These are phyloP conservation scores for Aspergillus latus DNA, from an alignment of 2,329 filamentous ascomycete species.

Conservation along the genomic window DNA sequence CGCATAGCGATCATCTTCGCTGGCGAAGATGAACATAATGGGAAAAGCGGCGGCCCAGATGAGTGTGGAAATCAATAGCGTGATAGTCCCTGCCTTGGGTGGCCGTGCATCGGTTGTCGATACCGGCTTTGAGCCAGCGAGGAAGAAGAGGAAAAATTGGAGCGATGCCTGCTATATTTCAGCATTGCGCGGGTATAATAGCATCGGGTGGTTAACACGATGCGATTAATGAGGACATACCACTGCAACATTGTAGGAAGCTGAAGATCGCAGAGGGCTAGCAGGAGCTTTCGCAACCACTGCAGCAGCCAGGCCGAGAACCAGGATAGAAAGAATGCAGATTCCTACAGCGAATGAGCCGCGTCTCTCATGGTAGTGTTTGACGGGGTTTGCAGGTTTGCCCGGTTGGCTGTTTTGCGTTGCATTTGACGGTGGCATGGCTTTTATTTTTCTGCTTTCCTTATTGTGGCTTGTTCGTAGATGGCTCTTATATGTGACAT, in stretches of 20 bases:
- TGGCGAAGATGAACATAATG: neutral
- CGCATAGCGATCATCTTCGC: neutral
- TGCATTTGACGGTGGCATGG: neutral
- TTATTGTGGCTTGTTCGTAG: neutral
- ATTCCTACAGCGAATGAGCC: neutral
- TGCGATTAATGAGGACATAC: neutral
- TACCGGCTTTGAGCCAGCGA: conserved; percentile 3
- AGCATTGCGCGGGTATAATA: neutral
- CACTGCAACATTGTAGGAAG: conserved; percentile 3
- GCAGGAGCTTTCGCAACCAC: conserved; percentile 4
- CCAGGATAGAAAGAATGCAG: conserved; percentile 4
- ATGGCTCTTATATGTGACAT: too few relatives aligned
- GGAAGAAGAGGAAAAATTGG: conserved; percentile 3
- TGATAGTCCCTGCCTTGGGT: neutral
- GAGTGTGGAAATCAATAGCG: neutral
- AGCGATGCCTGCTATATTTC: neutral
- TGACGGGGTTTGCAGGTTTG: neutral
- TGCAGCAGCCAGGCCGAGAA: conserved; percentile 3
- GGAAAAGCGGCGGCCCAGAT: conserved; percentile 4
- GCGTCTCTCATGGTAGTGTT: neutral
- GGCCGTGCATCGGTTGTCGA: conserved; percentile 3
- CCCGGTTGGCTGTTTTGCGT: neutral
- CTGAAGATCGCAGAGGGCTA: conserved; percentile 4
- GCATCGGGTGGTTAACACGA: neutral
- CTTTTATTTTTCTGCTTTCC: neutral